Evolutionary conservation across 2,329 filamentous ascomycete species (phyloP), one percentile per base, ranked within the genome.

Genomic region (Chalara sp.): DNA sequence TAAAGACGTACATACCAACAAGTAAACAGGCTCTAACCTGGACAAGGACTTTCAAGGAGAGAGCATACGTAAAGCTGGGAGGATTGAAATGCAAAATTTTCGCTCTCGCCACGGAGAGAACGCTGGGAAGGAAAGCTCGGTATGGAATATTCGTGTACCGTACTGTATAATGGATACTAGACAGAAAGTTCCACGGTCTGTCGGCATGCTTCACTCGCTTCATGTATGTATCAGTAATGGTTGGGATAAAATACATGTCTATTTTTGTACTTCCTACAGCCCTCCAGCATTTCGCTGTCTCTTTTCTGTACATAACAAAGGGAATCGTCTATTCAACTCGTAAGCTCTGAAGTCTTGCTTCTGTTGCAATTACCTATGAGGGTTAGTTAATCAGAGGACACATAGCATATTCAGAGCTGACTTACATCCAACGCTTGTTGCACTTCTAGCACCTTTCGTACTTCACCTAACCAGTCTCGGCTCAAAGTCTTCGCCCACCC

Each of bases 401-500:
- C 10, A 1, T 33, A 21, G 35, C 29, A 37, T 21, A n/a, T 56
- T 2, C 21, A 21, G n/a, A 30, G 49, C 30, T 32, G 53, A 57
- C 79, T 84, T 71, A 96, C 93, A 70, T 99, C 93, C 63, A 99
- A 77, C 63, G 93, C 93, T 73, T 99, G 93, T 72, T 88, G 85
- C 58, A 97, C 93, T 73, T 99, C 93, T 64, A 99, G 75, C 58
- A 95, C 89, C 72, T 90, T 87, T 67, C 93, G 83, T 56, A 90
- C 87, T 76, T 99, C 93, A 48, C 78, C 79, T 60, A 99, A 72
- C 93, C 93, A 99, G 70, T 99, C 93, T 64, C 87, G 84, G 70
- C 89, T 95, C 65, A 99, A 72, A 40, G 91, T 92, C 78, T 93
- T 96, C 45, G 92, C 91, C 93, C 93, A 99, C 30, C 93, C 93